Evolutionary conservation across 768 basidiomycete species (phyloP).

Genomic region (Russula lepida): DNA sequence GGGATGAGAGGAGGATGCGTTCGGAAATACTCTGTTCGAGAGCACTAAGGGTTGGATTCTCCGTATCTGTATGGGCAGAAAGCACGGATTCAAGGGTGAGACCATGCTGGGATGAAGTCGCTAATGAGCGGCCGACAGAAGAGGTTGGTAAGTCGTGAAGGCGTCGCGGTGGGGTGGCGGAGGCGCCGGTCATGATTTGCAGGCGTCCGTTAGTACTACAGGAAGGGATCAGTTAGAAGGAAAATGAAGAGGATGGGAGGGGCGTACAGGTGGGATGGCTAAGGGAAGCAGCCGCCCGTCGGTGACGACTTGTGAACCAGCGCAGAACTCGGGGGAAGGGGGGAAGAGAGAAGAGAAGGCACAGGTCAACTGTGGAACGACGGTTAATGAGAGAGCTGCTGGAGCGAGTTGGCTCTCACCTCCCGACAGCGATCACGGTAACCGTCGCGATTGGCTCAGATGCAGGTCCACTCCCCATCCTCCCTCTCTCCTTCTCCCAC

Average conservation of each 20-base stretch:
- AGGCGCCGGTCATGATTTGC: conserved; percentile 11
- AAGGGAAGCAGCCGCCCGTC: neutral
- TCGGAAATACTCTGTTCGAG: conserved; percentile 73
- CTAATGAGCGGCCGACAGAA: conserved; percentile 19
- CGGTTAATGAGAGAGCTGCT: no score
- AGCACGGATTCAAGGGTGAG: conserved; percentile 46
- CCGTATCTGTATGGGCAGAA: conserved; percentile 40
- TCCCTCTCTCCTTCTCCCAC: neutral
- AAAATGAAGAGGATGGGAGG: neutral
- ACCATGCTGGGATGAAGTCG: conserved; percentile 26
- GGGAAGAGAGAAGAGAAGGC: neutral
- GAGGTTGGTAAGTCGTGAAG: conserved; percentile 12
- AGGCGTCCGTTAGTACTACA: conserved; percentile 1
- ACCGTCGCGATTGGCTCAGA: conserved; percentile 19
- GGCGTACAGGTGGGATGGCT: neutral
- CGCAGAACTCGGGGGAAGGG: neutral
- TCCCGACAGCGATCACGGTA: conserved; percentile 17
- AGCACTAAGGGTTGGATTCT: conserved; percentile 49
- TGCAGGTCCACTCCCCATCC: neutral
- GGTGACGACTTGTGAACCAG: neutral
- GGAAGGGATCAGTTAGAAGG: neutral
- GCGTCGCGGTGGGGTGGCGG: conserved; percentile 17
- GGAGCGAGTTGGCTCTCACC: neutral
- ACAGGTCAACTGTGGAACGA: conserved; percentile 1
- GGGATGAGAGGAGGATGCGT: conserved; percentile 68